A percentile compares a stretch with the other conserved stretches of the same genome.
These are phyloP conservation scores for Fusarium gaditjirri DNA, from an alignment of 2,329 filamentous ascomycete species.

Conservation along the genomic window DNA sequence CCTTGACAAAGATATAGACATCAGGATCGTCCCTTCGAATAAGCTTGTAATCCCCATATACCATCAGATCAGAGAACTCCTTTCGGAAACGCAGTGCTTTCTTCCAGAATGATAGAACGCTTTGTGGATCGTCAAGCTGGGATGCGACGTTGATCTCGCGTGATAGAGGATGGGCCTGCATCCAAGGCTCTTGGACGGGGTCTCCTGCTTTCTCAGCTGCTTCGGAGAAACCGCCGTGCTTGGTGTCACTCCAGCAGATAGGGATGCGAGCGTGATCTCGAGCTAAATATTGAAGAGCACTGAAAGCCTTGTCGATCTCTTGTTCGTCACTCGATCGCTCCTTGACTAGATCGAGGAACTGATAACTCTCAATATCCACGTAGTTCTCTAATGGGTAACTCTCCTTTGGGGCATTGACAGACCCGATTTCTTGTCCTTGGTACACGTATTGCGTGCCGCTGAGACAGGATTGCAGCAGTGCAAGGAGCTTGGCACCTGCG, in stretches of 20 bases:
- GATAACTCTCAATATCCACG: constrained; percentile 61
- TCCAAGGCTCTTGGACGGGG: constrained; percentile 47
- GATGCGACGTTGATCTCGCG: constrained; percentile 64
- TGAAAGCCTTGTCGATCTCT: constrained; percentile 51
- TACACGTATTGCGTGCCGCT: constrained; percentile 73
- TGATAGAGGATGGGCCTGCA: constrained; percentile 48
- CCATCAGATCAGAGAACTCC: constrained; percentile 47
- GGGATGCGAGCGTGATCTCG: constrained; percentile 75
- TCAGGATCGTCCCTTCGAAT: constrained; percentile 41
- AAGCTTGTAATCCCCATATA: constrained; percentile 50
- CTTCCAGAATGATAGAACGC: constrained; percentile 50
- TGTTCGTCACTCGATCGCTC: constrained; percentile 45
- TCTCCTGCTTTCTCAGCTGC: constrained; percentile 48
- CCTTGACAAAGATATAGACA: constrained; percentile 47
- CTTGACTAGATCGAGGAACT: constrained; percentile 48
- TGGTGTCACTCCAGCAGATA: constrained; percentile 66
- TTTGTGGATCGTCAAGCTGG: constrained; percentile 57
- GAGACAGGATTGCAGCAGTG: constrained; percentile 62
- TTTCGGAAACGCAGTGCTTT: constrained; percentile 45
- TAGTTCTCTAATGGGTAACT: constrained; percentile 69
- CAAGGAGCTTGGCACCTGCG: constrained; percentile 67
- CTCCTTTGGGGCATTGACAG: constrained; percentile 67
- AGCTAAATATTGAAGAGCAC: constrained; percentile 49
- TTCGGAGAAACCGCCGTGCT: constrained; percentile 50
- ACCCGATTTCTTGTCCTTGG: constrained; percentile 74